Base-by-base conservation (phyloP, 495 filamentous ascomycete genomes). In the Hypoxylon subgilvum region DNA sequence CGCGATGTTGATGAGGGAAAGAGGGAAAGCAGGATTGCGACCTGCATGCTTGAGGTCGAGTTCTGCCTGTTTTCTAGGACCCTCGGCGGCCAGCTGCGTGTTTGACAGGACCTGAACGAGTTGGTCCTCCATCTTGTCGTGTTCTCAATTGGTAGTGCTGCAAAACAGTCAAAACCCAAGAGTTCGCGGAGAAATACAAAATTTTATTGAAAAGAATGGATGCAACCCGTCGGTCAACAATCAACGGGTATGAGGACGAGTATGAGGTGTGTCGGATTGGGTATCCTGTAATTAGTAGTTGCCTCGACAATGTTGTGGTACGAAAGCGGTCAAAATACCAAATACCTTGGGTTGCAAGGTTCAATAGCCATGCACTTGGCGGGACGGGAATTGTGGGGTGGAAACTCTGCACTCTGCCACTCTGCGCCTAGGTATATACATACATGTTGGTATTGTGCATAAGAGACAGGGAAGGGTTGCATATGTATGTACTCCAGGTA, bases 31-130 rank as follows among this genome's bases (percentile, higher is more conserved):
- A 67, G 76, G 72, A 61, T 75, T 88, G 21, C 72, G 69, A 53
- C 86, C 82, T 27, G 89, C 83, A 39, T 82, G 82, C 65, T 81
- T 76, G 42, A 96, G 81, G 36, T 90, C 86, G 60, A 83, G 76
- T 72, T 96, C 92, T 53, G 92, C 92, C 55, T 89, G 80, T 68
- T 86, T 89, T 69, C 92, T 84, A 13, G 87, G 83, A 39, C 78
- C 83, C 62, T 89, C 84, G 18, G 80, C 77, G 47, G 86, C 57
- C 48, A 84, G 83, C 70, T 95, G 90, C 12, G 92, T 94, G 71
- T 88, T 86, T 51, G 86, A 81, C 40, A 96, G 86, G 63, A 95
- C 80, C 63, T 83, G 82, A 59, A 91, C 82, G 61, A 96, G 82
- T 73, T 91, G 83, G 76, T 92, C 88, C 80, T 95, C 91, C 89